Percentiles rank a stretch among this genome's conserved stretches.
Conservation (phyloP, 2,329 filamentous ascomycete genomes). For the Colletotrichum sp. region DNA sequence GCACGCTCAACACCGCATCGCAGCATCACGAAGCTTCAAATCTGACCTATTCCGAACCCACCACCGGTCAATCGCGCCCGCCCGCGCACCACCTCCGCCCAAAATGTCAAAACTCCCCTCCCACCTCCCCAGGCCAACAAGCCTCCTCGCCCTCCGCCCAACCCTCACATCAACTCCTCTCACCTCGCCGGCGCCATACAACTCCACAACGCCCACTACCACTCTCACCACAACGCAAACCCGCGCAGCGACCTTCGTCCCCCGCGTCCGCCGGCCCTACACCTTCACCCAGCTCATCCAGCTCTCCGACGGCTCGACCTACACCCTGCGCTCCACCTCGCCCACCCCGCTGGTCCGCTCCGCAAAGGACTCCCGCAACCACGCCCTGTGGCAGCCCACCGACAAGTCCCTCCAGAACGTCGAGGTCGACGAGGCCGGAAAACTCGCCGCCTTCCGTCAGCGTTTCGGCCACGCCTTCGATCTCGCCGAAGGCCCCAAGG, state of each 20-base stretch:
- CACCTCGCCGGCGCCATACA: slow-evolving; percentile 33
- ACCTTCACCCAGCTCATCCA: slow-evolving; percentile 97
- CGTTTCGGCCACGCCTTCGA: slow-evolving; percentile 89
- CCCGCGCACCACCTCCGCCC: not conserved
- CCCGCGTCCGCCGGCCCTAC: slow-evolving; percentile 89
- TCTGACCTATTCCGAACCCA: not conserved
- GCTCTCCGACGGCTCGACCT: slow-evolving; percentile 89
- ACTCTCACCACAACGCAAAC: slow-evolving; percentile 50
- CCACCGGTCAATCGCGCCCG: not conserved
- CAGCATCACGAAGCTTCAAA: not conserved
- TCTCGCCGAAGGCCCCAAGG: slow-evolving; percentile 42
- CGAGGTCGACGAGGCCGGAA: slow-evolving; percentile 93
- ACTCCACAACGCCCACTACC: not conserved
- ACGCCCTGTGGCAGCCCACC: slow-evolving; percentile 87
- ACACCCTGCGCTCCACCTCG: slow-evolving; percentile 77
- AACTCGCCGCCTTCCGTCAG: slow-evolving; percentile 82
- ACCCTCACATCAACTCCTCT: slow-evolving; percentile 2
- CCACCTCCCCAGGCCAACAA: slow-evolving; percentile 13
- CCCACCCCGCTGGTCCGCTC: slow-evolving; percentile 64
- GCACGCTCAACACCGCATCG: not conserved
- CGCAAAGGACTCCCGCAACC: slow-evolving; percentile 86
- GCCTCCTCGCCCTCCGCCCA: not conserved
- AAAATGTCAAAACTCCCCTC: slow-evolving; percentile 18
- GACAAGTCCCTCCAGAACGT: slow-evolving; percentile 82
- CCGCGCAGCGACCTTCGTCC: slow-evolving; percentile 83